Base-by-base conservation (phyloP, 768 basidiomycete genomes). In the Tulasnella calospora region DNA sequence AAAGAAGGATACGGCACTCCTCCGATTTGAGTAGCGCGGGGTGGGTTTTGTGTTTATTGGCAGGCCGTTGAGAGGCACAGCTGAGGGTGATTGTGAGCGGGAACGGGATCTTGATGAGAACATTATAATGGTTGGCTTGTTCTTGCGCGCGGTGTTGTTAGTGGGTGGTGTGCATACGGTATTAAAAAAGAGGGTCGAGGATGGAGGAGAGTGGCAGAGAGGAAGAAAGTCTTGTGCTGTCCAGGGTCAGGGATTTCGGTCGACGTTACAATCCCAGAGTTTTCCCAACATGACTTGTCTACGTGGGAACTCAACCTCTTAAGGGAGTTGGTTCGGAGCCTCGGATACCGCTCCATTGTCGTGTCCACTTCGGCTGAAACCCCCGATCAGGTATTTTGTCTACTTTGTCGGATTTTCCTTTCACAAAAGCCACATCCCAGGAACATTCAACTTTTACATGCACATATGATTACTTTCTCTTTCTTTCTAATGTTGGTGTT, bases 1-100 rank as follows among this genome's bases (percentile, higher is more conserved):
- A 41, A 81, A 70, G 75, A 81, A 81, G 55, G 74, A 71, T 51
- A 81, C 19, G 10, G 71, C 35, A 19, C 41, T 41, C 7, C 76
- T 61, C 35, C 76, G 7, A 12, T 15, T 30, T 23, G 71, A 33
- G 36, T 40, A 76, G 38, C 55, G 61, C 6, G 78, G 47, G 21
- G 79, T 38, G 7, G 79, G 47, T 44, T 73, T 78, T 19, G 79
- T 79, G 35, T 40, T 77, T 38, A 79, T 71, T 71, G 79, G 79
- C 47, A 76, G 30, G 27, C 38, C 71, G 38, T 38, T 38, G 10
- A 46, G 35, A 72, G 38, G 44, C n/a, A 46, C 41, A 72, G 33
- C 36, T 0, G 44, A 41, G 36, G 71, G 71, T 21, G 71, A 40
- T 40, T 8, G 38, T 21, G 71, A 46, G 36, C 71, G 71, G 12